Evolutionary conservation across 768 basidiomycete genomes (phyloP), one percentile per base, ranked within the genome.

Genomic region (Rhizopogon salebrosus): DNA sequence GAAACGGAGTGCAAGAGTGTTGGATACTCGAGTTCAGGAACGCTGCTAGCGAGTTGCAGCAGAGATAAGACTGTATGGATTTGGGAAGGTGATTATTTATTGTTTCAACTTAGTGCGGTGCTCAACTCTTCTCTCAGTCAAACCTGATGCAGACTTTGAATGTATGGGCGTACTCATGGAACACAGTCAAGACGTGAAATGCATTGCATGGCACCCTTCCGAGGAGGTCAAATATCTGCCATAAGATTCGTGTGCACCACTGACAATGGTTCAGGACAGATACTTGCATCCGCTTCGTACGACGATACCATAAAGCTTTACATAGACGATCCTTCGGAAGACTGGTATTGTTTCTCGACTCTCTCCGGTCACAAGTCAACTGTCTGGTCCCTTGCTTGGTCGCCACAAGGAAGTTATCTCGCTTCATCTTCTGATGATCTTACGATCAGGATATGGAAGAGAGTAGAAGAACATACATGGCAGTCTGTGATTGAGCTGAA

Each of bases 11-110:
- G 95, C 74, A 98, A 98, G 73, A 79, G 85, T 51, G 89, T 95
- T 0, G 88, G 83, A 3, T 98, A 87, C 69, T 92, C 88, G 10
- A 73, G 73, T 34, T 81, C 84, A n/a, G 86, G 68, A 46, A 85
- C 79, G 2, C 69, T 97, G 23, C 75, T 99, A n/a, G 97, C 95
- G 8, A 94, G 88, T 56, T 98, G 95, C 64, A 89, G 90, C 59
- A 77, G 97, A 54, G 97, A 98, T 72, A 99, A 98, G 74, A 92
- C 92, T 5, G 94, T 98, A 0, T 98, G 97, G 97, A 81, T 99
- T 34, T 99, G 97, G 95, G 95, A 98, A 78, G 92, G 95, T 88
- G 64, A 62, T 73, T 61, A 22, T 31, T 22, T 34, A 14, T 31
- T 22, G 1, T 22, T 31, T 55, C 13, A 24, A 26, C 6, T 16